Evolutionary conservation across 768 basidiomycete genomes (phyloP).

Genomic region (Chlorophyllum brunneum): DNA sequence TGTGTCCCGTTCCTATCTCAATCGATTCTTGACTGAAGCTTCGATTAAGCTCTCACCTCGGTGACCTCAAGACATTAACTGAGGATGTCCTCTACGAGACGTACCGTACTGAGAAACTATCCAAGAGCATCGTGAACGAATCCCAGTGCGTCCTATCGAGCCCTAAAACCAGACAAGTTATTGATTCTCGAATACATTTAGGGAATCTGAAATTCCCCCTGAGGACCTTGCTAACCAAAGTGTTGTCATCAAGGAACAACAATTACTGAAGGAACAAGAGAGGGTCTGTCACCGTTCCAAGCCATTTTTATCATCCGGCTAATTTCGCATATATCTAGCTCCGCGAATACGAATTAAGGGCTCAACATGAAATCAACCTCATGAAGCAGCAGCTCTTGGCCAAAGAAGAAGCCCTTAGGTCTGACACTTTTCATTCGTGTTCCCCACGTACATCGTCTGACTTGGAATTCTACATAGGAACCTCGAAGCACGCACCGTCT

Average conservation of each 20-base stretch:
- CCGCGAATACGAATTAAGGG: conserved; percentile 82
- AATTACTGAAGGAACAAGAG: conserved; percentile 83
- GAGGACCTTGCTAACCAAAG: conserved; percentile 85
- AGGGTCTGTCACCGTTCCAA: conserved; percentile 39
- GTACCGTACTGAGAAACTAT: conserved; percentile 87
- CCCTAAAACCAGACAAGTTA: too few species aligned
- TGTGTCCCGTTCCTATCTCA: conserved; percentile 28
- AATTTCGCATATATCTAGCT: conserved; percentile 38
- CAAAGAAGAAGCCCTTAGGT: conserved; percentile 81
- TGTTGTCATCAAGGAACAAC: conserved; percentile 87
- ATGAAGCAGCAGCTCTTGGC: conserved; percentile 83
- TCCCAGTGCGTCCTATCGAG: conserved; percentile 36
- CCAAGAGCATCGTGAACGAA: conserved; percentile 59
- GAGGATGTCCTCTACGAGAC: conserved; percentile 85
- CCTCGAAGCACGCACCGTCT: conserved; percentile 13
- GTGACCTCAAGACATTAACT: conserved; percentile 79
- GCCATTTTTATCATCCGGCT: not conserved
- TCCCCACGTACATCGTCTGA: not conserved
- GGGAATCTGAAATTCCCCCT: conserved; percentile 73
- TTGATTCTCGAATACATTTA: too few species aligned
- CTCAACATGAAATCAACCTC: conserved; percentile 85
- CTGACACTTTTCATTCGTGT: conserved; percentile 13
- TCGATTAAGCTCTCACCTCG: conserved; percentile 64
- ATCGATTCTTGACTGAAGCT: conserved; percentile 1
- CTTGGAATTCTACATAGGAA: conserved; percentile 1